phyloP scores from a whole-genome alignment of 108 stramenopile species.

The Bacterosira constricta region DNA sequence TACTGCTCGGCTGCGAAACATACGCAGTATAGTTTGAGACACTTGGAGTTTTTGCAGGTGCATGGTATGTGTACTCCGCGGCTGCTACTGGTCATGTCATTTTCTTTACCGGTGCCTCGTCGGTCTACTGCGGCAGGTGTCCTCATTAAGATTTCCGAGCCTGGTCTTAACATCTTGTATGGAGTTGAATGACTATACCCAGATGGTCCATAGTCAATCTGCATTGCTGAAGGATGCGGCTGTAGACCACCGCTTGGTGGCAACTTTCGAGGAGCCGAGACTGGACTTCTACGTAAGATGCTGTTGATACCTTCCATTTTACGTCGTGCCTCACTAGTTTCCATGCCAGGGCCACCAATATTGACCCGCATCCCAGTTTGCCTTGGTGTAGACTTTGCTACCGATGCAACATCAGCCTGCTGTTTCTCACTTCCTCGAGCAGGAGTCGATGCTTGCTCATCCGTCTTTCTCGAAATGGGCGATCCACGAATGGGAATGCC shows the following conservation, averaged over 20 bases:
- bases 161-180: neutral
- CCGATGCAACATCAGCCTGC: neutral
- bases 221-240: constrained; percentile 11
- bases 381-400: neutral
- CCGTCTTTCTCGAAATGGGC: constrained; percentile 25
- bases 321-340: constrained; percentile 10
- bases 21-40: constrained; percentile 96
- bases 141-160: neutral
- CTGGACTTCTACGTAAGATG: constrained; percentile 45
- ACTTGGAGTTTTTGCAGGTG: constrained; percentile 91
- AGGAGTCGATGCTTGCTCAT: neutral
- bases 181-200: neutral
- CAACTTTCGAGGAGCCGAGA: constrained; percentile 7
- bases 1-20: constrained; percentile 89
- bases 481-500: constrained; percentile 41
- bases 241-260: neutral
- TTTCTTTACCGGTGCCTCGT: constrained; percentile 33
- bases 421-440: neutral
- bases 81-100: constrained; percentile 1
- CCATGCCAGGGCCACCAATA: constrained; percentile 26
- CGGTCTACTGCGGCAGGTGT: constrained; percentile 20
- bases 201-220: neutral
- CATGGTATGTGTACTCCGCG: constrained; percentile 53
- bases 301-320: constrained; percentile 40
- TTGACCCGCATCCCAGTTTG: constrained; percentile 28